Base-by-base conservation (phyloP, 1,139 yeast species). In the Lodderomyces pseudojiufengensis region DNA sequence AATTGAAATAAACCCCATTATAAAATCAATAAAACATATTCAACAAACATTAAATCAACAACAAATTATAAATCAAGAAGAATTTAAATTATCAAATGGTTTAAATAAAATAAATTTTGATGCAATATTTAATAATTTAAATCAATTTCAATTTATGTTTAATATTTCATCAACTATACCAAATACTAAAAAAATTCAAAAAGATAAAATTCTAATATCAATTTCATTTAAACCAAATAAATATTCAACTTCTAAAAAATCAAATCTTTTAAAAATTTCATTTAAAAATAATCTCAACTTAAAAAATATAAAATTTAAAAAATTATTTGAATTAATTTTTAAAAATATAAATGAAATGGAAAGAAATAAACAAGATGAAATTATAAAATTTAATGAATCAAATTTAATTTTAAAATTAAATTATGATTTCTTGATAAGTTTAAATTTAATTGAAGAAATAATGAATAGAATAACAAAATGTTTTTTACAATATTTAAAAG, bases 251-350 rank as follows among this genome's bases (percentile, higher is more conserved):
- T 9, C 11, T n/a, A 26, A 21, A 4, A 13, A 32, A n/a, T 6
- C 29, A 31, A 52, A 42, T 48, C 56, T 46, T 36, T 57, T 42
- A 38, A 52, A 61, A 45, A 49, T 67, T 4, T 61, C 67, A 9
- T 51, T 68, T 51, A 57, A 58, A 33, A 68, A 67, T 33, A 68
- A 65, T 44, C 51, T 65, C 38, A 63, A 60, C 39, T 50, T 59
- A n/a, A 63, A 59, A 45, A 66, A 66, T 43, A 42, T 65, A 37
- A 66, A 65, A 48, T 64, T 63, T 41, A 68, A 66, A 42, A 55
- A 55, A 36, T 51, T 70, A 28, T 68, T 70, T 47, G 76, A 70
- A 42, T 41, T 57, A 39, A 64, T 70, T 1, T 67, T 65, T 48
- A 60, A 59, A 35, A 52, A 59, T 8, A 54, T 67, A 14, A 56